Base-by-base conservation (phyloP, 2,329 filamentous ascomycete species). In the Elsinoe perseae region DNA sequence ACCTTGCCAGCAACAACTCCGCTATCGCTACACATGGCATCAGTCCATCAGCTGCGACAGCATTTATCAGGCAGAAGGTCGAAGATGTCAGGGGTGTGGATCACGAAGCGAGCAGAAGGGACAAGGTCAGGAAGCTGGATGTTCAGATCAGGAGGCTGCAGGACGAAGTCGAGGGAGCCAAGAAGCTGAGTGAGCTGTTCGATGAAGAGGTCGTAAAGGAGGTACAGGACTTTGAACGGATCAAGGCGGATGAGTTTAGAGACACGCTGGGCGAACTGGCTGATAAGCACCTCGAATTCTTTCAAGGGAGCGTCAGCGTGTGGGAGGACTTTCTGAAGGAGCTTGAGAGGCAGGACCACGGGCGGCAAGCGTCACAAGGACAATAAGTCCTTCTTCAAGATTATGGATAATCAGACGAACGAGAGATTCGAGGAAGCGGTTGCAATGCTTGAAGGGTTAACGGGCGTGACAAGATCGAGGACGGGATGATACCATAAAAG, bases 1-100 rank as follows among this genome's bases (percentile, higher is more conserved):
- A 81, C 14, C 82, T 95, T 2, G 81, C 82, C 36, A 82, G 83
- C 0, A 82, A 84, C 50, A 61, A 62, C 36, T 64, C 63, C 9
- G 53, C 53, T 12, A 56, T 56, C 21, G 53, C 53, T 6, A 56
- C 53, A 12, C 83, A 85, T 60, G 79, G 80, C 38, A 72, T 74
- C 44, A 75, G 88, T 61, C 53, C 53, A 9, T 44, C 36, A 10
- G 83, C 84, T 4, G 90, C 90, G 0, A 87, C 90, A 0, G 87
- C 87, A 3, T 97, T 96, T 75, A 81, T 98, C 63, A 86, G 91
- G 43, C 85, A 86, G 69, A 97, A 97, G 72, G 86, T 98, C 66
- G 93, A 98, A 72, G 93, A 98, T 68, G 91, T 96, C 61, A 85
- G 93, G 16, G 93, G 93, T 12, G 91, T 98, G 3, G 93, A 98